These are phyloP conservation scores for Candida berthetii DNA, from an alignment of 805 yeast genomes.

Conservation along the genomic window DNA sequence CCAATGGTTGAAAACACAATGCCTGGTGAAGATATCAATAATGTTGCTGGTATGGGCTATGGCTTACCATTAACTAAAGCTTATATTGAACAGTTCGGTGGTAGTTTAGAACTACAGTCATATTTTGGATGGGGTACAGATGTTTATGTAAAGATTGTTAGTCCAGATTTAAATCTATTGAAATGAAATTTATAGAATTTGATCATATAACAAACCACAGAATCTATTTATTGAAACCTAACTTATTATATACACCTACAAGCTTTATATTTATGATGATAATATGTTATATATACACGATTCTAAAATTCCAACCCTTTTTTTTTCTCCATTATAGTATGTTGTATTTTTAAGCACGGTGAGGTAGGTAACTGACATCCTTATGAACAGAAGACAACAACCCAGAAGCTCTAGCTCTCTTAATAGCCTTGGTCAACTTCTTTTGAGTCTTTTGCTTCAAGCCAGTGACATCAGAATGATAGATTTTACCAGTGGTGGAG, in stretches of 20 bases:
- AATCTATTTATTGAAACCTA: not conserved
- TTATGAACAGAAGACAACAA: constrained; percentile 70
- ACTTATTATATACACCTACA: too few relatives aligned
- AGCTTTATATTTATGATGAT: not conserved
- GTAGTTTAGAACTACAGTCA: constrained; percentile 61
- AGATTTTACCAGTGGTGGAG: constrained; percentile 68
- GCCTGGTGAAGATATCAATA: constrained; percentile 63
- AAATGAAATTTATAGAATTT: not conserved
- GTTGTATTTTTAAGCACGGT: constrained; percentile 4
- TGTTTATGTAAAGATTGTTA: constrained; percentile 49
- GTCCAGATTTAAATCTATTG: constrained; percentile 16
- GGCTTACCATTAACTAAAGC: constrained; percentile 84
- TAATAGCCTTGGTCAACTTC: constrained; percentile 66
- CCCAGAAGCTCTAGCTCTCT: constrained; percentile 78
- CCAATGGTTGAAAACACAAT: constrained; percentile 51
- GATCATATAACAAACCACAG: too few relatives aligned
- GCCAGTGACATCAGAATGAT: constrained; percentile 68
- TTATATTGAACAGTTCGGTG: constrained; percentile 69
- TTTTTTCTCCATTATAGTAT: not conserved
- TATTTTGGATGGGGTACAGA: constrained; percentile 78
- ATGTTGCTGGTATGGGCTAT: constrained; percentile 93
- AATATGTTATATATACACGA: not conserved
- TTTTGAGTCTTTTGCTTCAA: constrained; percentile 62
- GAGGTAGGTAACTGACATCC: constrained; percentile 37
- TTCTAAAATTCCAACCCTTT: too few relatives aligned